phyloP scores from a whole-genome alignment of 164 flowering plant species.

The Liquidambar formosana region DNA sequence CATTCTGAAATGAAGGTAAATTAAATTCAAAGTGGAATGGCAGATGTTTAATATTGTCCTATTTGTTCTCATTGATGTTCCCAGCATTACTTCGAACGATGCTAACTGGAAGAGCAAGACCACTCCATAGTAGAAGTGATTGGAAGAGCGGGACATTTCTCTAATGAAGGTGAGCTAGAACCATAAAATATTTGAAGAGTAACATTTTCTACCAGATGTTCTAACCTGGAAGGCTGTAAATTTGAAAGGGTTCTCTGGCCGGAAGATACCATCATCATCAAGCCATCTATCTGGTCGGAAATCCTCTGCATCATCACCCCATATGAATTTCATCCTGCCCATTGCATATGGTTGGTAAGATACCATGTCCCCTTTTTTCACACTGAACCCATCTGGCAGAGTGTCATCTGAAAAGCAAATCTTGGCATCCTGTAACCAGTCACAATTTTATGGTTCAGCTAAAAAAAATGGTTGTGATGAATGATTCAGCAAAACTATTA shows the following conservation, averaged over 20 bases:
- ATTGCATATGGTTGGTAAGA: slow-evolving; percentile 73
- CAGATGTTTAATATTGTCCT: no score
- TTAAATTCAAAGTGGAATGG: no score
- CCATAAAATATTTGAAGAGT: background rate
- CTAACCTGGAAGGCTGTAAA: slow-evolving; percentile 77
- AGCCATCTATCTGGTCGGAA: slow-evolving; percentile 85
- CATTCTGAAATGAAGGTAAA: no score
- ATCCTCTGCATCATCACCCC: slow-evolving; percentile 84
- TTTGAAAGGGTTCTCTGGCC: slow-evolving; percentile 66
- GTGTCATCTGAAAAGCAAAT: slow-evolving; percentile 65
- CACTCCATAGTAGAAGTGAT: no score
- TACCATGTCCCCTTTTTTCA: slow-evolving; percentile 65
- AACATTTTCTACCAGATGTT: background rate
- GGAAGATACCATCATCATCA: slow-evolving; percentile 55
- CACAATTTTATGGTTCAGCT: background rate
- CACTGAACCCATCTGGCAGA: slow-evolving; percentile 62
- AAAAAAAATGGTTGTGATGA: no score
- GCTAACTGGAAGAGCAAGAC: background rate
- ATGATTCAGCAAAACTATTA: no score
- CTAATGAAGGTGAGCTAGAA: background rate
- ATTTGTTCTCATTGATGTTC: no score
- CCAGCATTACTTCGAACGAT: background rate
- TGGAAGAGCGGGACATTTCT: no score
- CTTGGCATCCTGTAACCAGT: slow-evolving; percentile 46
- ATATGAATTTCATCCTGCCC: slow-evolving; percentile 80